These are phyloP conservation scores for Parachlorella kessleri DNA, from an alignment of 139 green algal genomes.

Conservation along the genomic window DNA sequence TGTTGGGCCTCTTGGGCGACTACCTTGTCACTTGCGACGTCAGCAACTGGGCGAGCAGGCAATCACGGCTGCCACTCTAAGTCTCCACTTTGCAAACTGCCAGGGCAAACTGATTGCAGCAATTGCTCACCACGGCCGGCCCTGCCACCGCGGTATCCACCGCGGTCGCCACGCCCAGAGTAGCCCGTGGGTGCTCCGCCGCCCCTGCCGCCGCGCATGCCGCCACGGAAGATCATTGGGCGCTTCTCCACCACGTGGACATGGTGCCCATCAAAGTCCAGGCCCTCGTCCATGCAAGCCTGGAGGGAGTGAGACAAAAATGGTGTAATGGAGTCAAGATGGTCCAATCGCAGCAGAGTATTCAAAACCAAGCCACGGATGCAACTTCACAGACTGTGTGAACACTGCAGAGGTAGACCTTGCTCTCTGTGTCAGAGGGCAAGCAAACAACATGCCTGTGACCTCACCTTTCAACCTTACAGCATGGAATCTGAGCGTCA, in stretches of 20 bases:
- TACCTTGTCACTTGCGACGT: too few relatives aligned
- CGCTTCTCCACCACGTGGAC: constrained; percentile 49
- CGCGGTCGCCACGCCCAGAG: neutral
- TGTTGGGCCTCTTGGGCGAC: too few relatives aligned
- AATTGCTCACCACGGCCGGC: neutral
- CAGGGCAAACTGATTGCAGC: too few relatives aligned
- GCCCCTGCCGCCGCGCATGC: neutral
- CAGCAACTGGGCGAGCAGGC: too few relatives aligned
- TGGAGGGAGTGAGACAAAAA: neutral
- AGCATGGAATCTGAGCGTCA: too few relatives aligned
- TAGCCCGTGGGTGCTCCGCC: neutral
- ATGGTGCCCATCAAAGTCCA: constrained; percentile 17
- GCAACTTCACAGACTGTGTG: neutral
- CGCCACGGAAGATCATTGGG: constrained; percentile 27
- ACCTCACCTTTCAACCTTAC: too few relatives aligned
- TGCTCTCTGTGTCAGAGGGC: too few relatives aligned
- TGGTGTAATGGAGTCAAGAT: neutral
- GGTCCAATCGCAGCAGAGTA: neutral
- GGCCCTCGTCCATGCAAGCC: neutral
- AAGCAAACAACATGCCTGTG: too few relatives aligned
- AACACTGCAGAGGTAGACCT: constrained; percentile 1
- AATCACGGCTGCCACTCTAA: too few relatives aligned
- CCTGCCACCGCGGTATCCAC: neutral
- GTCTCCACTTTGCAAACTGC: too few relatives aligned
- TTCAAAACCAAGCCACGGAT: neutral